Conservation (phyloP, 225 moss, liverwort and hornwort genomes). For the Ulota crispa region DNA sequence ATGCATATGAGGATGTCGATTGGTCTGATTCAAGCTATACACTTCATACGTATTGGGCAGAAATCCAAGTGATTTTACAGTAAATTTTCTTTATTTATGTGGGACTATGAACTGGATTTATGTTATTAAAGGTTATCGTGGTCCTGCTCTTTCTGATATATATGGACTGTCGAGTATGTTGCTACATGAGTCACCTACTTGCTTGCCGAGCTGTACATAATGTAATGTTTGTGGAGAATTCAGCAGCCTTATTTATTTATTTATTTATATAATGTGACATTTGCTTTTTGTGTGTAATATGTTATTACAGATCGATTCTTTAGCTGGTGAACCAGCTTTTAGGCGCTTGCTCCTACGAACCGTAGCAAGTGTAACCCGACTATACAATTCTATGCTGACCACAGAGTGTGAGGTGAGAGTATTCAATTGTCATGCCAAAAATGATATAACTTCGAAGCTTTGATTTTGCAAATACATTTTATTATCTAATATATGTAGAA, state of each 20-base stretch:
- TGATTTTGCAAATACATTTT: neutral
- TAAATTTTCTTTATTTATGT: neutral
- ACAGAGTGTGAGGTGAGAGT: constrained; percentile 85
- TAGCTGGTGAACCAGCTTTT: constrained; percentile 82
- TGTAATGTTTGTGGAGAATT: neutral
- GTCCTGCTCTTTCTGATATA: neutral
- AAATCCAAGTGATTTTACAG: neutral
- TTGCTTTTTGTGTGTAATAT: constrained; percentile 6
- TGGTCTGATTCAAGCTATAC: neutral
- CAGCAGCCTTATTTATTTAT: neutral
- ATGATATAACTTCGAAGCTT: neutral
- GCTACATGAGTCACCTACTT: neutral
- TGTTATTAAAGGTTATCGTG: constrained; percentile 1
- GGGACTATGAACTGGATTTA: neutral
- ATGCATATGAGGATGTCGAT: constrained; percentile 6
- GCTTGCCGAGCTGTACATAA: neutral
- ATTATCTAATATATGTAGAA: constrained; percentile 4
- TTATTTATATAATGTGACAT: neutral
- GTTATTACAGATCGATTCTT: constrained; percentile 55
- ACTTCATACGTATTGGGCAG: neutral
- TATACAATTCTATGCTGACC: constrained; percentile 81
- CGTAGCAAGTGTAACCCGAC: constrained; percentile 87
- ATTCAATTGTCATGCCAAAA: neutral
- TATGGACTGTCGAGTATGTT: constrained; percentile 7
- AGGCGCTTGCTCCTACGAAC: constrained; percentile 87